Conservation (phyloP, 2,329 filamentous ascomycete species). For the Berkeleyomyces rouxiae region DNA sequence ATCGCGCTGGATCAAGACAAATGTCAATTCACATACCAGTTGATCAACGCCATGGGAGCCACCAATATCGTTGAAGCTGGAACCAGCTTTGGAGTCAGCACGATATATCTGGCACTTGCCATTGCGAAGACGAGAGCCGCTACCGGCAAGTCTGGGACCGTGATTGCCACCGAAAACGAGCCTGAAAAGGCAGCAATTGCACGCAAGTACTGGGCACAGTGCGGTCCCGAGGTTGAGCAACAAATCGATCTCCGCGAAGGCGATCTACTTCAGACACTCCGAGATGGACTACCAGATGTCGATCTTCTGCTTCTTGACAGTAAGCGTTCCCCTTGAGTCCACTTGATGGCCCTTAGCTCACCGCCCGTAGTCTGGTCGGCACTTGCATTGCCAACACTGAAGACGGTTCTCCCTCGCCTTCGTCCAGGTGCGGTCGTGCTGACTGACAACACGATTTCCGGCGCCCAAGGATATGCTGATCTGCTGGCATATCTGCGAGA, state of each 20-base stretch:
- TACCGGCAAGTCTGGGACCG: slow-evolving; percentile 16
- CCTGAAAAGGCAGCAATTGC: slow-evolving; percentile 33
- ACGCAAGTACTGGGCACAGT: slow-evolving; percentile 34
- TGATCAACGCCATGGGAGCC: slow-evolving; percentile 32
- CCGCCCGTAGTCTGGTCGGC: slow-evolving; percentile 34
- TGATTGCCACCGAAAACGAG: slow-evolving; percentile 47
- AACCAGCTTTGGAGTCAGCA: slow-evolving; percentile 44
- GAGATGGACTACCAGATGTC: slow-evolving; percentile 29
- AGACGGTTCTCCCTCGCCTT: slow-evolving; percentile 28
- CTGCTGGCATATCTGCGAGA: slow-evolving; percentile 29
- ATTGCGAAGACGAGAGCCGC: slow-evolving; percentile 33
- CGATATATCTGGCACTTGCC: slow-evolving; percentile 44
- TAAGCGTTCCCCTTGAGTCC: slow-evolving; percentile 23
- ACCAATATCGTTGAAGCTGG: slow-evolving; percentile 40
- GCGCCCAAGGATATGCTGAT: slow-evolving; percentile 27
- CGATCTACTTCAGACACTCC: slow-evolving; percentile 37
- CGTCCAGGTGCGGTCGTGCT: slow-evolving; percentile 31
- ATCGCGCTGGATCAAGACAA: slow-evolving; percentile 44
- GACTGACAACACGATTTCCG: slow-evolving; percentile 30
- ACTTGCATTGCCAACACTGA: slow-evolving; percentile 35
- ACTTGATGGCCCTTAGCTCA: neutral
- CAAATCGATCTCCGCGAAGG: slow-evolving; percentile 41
- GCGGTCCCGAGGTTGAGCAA: slow-evolving; percentile 30
- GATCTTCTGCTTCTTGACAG: slow-evolving; percentile 44
- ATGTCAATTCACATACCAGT: slow-evolving; percentile 37